Base-by-base conservation (phyloP, 176 grass and related monocot genomes). In the Oryza longistaminata region DNA sequence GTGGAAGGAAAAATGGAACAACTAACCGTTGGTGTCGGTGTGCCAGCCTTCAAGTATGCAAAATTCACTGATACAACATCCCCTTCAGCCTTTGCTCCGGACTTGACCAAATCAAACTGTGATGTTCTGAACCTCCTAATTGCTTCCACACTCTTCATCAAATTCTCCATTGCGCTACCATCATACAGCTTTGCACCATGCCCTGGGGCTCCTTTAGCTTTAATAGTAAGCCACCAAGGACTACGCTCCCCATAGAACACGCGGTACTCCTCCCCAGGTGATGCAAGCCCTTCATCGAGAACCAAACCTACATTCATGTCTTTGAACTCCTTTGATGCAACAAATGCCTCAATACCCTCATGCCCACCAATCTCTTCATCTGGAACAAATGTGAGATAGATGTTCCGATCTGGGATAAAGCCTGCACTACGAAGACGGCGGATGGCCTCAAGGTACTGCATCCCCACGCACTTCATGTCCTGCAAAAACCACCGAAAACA, bases 391-490 rank as follows among this genome's bases (percentile, higher is more conserved):
- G 89, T 92, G 77, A 95, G 12, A 77, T 98, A 95, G 65, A 98
- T 78, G n/a, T 83, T 91, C 52, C 93, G 87, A 27, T 98, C 93
- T 34, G 93, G 96, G 43, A 66, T 68, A 76, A 90, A 98, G 14
- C 85, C 89, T 11, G 64, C 76, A 50, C 82, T 37, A 73, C 74
- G 82, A 26, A 98, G 91, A 74, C 53, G 85, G 6, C 83, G 89
- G n/a, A 98, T 78, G n/a, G 96, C 96, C 83, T 98, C 96, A 49
- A 98, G 87, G 74, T 98, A 98, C 87, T 98, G 96, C 85, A 98
- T 92, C 25, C 96, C 96, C 26, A 98, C 96, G 43, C 96, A 98
- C 85, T 98, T 98, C 96, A 95, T 98, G 76, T 98, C 96, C 93
- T 95, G 62, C 55, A 86, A 45, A n/a, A 78, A 64, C 60, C 34